Evolutionary conservation across 2,329 filamentous ascomycete genomes (phyloP), one percentile per base, ranked within the genome.

Genomic region (Phialophora verrucosa): DNA sequence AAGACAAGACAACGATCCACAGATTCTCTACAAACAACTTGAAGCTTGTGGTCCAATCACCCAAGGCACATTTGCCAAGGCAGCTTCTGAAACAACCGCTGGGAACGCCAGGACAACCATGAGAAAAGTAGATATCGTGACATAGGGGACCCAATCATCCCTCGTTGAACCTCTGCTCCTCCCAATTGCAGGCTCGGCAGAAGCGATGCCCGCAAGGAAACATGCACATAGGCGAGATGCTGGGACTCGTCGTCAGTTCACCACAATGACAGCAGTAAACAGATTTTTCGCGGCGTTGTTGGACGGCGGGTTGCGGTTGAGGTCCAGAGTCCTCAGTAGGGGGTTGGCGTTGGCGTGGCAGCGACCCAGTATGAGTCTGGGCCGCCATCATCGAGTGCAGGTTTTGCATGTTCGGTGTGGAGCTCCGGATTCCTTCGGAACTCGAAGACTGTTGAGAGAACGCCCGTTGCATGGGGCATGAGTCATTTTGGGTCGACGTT

Each of bases 231-330:
- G 60, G 59, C 35, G 27, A 17, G 11, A 51, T 20, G 5, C 35
- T 53, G 27, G 59, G 5, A 27, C 5, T 25, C 20, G 54, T 54
- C 2, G 44, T 20, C n/a, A 35, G 32, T 35, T 14, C 10, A 5
- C 32, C 25, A 50, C 67, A 69, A 6, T 65, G 62, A 56, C 67
- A 69, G 55, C 67, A 69, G 58, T 51, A 50, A 47, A 65, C 14
- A 32, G 35, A 6, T 25, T 42, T 14, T 14, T n/a, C 25, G 49
- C 5, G 17, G 38, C 10, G 53, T 20, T 50, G 20, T 23, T 47
- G 44, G 27, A 14, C 42, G 27, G 1, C 42, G 31, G 14, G 42
- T 50, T 25, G 58, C 10, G 56, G 38, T 25, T 42, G 31, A 47
- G 23, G 29, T 27, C 23, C 49, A 53, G 59, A 23, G 38, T 20